Conservation (phyloP, 2,329 filamentous ascomycete species). For the Sphaerulina vaccinii region DNA sequence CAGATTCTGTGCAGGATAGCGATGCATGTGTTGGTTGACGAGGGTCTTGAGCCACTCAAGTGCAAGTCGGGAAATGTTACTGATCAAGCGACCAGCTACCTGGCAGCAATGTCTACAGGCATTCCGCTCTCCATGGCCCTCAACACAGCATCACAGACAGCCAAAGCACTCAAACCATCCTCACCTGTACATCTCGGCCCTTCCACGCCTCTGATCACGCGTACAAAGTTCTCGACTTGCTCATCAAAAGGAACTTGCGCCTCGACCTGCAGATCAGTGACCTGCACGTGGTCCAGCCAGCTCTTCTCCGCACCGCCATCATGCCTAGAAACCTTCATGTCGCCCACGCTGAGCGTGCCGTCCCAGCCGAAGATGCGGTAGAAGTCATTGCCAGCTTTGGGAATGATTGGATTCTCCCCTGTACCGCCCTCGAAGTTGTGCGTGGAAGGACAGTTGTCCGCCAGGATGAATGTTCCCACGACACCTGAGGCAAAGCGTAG, state of each 20-base stretch:
- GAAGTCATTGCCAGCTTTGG: slow-evolving; percentile 44
- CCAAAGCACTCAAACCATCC: too few species aligned
- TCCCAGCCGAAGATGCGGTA: slow-evolving; percentile 58
- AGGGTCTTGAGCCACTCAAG: too few species aligned
- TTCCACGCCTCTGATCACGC: slow-evolving; percentile 41
- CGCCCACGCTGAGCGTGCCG: slow-evolving; percentile 54
- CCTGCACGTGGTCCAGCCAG: slow-evolving; percentile 43
- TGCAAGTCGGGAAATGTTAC: too few species aligned
- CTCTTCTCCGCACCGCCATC: slow-evolving; percentile 38
- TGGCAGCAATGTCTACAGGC: too few species aligned
- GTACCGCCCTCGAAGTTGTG: slow-evolving; percentile 59
- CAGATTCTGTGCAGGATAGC: too few species aligned
- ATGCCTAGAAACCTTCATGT: too few species aligned
- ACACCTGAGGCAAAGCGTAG: too few species aligned
- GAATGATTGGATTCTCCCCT: slow-evolving; percentile 58
- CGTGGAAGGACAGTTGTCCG: slow-evolving; percentile 53
- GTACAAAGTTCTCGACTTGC: slow-evolving; percentile 54
- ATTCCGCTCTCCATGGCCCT: too few species aligned
- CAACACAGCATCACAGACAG: too few species aligned
- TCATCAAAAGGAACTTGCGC: slow-evolving; percentile 51
- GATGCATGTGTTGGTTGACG: too few species aligned
- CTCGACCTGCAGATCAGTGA: slow-evolving; percentile 37
- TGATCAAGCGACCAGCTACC: too few species aligned
- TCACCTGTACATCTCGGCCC: not conserved
- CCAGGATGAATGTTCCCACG: slow-evolving; percentile 59